These are phyloP conservation scores for Yamadazyma buinensis DNA, from an alignment of 1,139 yeast genomes.

Conservation along the genomic window DNA sequence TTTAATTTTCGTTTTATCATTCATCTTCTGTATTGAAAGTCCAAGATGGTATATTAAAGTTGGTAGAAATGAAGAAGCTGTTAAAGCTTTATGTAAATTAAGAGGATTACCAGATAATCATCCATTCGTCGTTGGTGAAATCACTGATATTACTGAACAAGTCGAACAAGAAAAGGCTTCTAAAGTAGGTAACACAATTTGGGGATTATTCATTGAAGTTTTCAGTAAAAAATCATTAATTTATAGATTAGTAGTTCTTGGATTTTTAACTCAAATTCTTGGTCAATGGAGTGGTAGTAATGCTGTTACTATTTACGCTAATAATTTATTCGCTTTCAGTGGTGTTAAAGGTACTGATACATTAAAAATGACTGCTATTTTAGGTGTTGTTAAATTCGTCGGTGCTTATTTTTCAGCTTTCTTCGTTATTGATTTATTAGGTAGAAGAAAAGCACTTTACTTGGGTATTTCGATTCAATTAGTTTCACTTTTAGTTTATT, in stretches of 20 bases:
- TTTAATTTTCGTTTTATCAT: slow-evolving; percentile 30
- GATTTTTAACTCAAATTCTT: slow-evolving; percentile 32
- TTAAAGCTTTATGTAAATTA: slow-evolving; percentile 36
- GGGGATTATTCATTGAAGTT: slow-evolving; percentile 28
- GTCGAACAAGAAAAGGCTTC: slow-evolving; percentile 38
- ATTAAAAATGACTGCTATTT: slow-evolving; percentile 44
- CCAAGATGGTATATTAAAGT: slow-evolving; percentile 46
- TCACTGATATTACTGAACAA: slow-evolving; percentile 47
- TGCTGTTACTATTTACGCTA: slow-evolving; percentile 56
- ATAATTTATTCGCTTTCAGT: slow-evolving; percentile 49
- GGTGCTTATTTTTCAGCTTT: slow-evolving; percentile 45
- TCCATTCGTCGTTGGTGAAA: slow-evolving; percentile 49
- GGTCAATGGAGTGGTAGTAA: slow-evolving; percentile 25
- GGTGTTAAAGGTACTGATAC: slow-evolving; percentile 38
- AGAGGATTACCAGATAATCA: slow-evolving; percentile 50
- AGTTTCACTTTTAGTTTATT: slow-evolving; percentile 33
- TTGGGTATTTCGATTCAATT: slow-evolving; percentile 36
- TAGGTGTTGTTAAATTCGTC: slow-evolving; percentile 46
- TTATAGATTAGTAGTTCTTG: slow-evolving; percentile 36
- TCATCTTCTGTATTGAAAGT: slow-evolving; percentile 37
- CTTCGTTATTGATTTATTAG: slow-evolving; percentile 44
- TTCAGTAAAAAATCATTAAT: slow-evolving; percentile 30
- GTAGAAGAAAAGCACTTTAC: slow-evolving; percentile 40
- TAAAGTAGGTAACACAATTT: slow-evolving; percentile 10
- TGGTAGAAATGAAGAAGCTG: slow-evolving; percentile 32